These are phyloP conservation scores for Chenopodium album DNA, from an alignment of 148 eudicot genomes.

Conservation along the genomic window DNA sequence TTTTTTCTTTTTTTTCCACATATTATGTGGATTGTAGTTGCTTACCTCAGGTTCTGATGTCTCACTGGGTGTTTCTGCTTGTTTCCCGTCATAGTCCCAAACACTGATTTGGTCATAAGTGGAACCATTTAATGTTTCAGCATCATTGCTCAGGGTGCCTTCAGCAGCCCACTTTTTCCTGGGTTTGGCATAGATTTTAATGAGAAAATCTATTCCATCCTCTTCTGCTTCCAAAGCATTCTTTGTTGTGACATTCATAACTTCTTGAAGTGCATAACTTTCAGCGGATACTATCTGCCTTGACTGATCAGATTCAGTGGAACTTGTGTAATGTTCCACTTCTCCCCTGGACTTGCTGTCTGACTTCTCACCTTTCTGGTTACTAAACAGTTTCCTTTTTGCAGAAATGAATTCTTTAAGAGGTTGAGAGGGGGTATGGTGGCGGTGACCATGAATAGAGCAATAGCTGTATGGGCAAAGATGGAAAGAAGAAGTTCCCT, in stretches of 20 bases:
- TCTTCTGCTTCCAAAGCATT: constrained; percentile 24
- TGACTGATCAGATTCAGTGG: constrained; percentile 27
- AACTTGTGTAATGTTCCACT: constrained; percentile 19
- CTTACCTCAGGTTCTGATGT: constrained; percentile 26
- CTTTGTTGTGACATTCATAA: constrained; percentile 16
- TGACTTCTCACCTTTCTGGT: constrained; percentile 41
- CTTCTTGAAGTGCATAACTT: constrained; percentile 25
- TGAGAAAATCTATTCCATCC: constrained; percentile 19
- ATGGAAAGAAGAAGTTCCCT: constrained; percentile 40
- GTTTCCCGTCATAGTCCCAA: constrained; percentile 11
- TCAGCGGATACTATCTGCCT: constrained; percentile 24
- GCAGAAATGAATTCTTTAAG: constrained; percentile 46
- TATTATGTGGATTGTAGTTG: neutral
- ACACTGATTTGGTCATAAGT: constrained; percentile 19
- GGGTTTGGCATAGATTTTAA: constrained; percentile 30
- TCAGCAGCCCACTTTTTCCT: constrained; percentile 29
- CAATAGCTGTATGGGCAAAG: constrained; percentile 80
- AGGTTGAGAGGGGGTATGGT: constrained; percentile 42
- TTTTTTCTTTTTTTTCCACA: neutral
- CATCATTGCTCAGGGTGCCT: constrained; percentile 27
- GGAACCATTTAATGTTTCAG: constrained; percentile 13
- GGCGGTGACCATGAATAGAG: constrained; percentile 67
- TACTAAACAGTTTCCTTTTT: constrained; percentile 43
- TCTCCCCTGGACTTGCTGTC: constrained; percentile 26
- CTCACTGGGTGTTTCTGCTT: constrained; percentile 11